These are phyloP conservation scores for Rickenella mellea DNA, from an alignment of 768 basidiomycete species.

Conservation along the genomic window DNA sequence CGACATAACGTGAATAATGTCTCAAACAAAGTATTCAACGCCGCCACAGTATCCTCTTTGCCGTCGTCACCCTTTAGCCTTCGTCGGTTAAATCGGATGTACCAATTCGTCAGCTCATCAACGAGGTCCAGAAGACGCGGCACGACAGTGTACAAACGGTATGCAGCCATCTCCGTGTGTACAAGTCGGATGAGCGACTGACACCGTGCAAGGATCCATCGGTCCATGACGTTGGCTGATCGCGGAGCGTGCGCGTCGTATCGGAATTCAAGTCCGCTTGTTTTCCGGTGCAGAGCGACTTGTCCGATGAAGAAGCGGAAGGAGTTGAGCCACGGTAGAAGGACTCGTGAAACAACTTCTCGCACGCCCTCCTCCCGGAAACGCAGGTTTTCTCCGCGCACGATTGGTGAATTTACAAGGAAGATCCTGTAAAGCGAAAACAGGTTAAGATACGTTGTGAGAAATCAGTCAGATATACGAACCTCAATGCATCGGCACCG, in stretches of 20 bases:
- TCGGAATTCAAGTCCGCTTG: conserved; percentile 62
- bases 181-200: conserved; percentile 93
- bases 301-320: conserved; percentile 99
- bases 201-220: conserved; percentile 97
- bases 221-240: conserved; percentile 93
- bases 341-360: conserved; percentile 92
- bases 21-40: conserved; percentile 94
- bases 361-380: conserved; percentile 98
- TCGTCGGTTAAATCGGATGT: conserved; percentile 96
- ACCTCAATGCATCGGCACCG: conserved; percentile 94
- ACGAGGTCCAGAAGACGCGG: conserved; percentile 88
- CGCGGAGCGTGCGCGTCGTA: conserved; percentile 82
- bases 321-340: conserved; percentile 96
- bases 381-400: conserved; percentile 92
- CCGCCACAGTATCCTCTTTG: conserved; percentile 73
- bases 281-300: conserved; percentile 77
- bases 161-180: conserved; percentile 91
- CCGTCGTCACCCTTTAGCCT: conserved; percentile 94
- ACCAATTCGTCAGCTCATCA: conserved; percentile 98
- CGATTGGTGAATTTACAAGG: conserved; percentile 97
- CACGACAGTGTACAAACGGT: conserved; percentile 94
- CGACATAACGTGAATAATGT: conserved; percentile 87
- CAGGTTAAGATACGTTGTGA: not conserved
- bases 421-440: conserved; percentile 59
- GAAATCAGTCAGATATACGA: conserved; percentile 2